These are phyloP conservation scores for Thelonectria olida DNA, from an alignment of 2,329 filamentous ascomycete genomes.

Conservation along the genomic window DNA sequence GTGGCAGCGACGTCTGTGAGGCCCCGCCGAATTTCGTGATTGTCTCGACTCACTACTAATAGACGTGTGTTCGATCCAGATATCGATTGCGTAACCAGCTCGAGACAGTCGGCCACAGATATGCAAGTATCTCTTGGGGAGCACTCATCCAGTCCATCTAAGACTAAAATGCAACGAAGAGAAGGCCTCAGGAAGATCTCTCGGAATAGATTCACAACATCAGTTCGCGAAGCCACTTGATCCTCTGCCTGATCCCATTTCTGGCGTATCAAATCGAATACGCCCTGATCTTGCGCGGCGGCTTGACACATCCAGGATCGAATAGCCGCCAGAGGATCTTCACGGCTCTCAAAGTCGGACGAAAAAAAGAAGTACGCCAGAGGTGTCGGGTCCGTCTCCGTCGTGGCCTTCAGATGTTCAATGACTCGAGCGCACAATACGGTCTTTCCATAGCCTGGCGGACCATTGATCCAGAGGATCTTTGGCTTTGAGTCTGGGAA, in stretches of 20 bases:
- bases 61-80: not conserved
- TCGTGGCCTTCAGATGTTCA: not conserved
- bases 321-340: not conserved
- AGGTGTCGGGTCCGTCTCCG: too few relatives aligned
- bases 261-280: not conserved
- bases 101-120: not conserved
- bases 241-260: not conserved
- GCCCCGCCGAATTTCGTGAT: not conserved
- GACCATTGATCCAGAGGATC: not conserved
- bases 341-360: not conserved
- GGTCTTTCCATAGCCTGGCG: not conserved
- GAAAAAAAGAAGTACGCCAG: not conserved
- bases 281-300: not conserved
- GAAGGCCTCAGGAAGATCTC: not conserved
- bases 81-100: not conserved
- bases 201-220: not conserved
- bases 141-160: conserved; percentile 2
- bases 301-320: not conserved
- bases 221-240: not conserved
- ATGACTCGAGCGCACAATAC: not conserved
- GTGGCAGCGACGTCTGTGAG: not conserved
- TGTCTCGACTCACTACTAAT: not conserved
- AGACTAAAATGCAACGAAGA: not conserved
- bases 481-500: not conserved
- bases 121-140: not conserved